phyloP scores from a whole-genome alignment of 2,329 filamentous ascomycete genomes.

The Diaporthe citriasiana region DNA sequence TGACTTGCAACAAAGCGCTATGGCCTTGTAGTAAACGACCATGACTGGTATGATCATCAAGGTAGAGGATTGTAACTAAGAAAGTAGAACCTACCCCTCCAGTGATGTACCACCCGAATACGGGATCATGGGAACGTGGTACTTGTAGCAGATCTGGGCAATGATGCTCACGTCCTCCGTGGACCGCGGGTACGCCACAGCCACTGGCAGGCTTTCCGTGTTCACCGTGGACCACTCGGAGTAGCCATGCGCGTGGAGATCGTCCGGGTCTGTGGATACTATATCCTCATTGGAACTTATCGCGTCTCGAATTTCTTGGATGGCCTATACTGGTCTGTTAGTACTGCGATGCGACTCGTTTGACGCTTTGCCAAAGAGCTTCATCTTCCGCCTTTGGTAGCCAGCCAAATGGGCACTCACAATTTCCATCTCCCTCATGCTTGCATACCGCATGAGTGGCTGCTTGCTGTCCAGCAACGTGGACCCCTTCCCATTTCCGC shows the following conservation, averaged over 20 bases:
- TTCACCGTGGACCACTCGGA: slow-evolving; percentile 77
- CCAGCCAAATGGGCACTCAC: slow-evolving; percentile 46
- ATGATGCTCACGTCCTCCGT: slow-evolving; percentile 73
- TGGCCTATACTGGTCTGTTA: slow-evolving; percentile 58
- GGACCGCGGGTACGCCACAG: slow-evolving; percentile 73
- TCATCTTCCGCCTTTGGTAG: background rate
- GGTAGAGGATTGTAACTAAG: background rate
- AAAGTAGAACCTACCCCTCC: slow-evolving; percentile 68
- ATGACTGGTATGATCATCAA: background rate
- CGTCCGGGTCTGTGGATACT: slow-evolving; percentile 74
- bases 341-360: background rate
- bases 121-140: slow-evolving; percentile 86
- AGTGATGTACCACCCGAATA: slow-evolving; percentile 90
- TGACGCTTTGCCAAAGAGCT: background rate
- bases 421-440: slow-evolving; percentile 58
- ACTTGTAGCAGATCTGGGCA: slow-evolving; percentile 80
- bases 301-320: slow-evolving; percentile 66
- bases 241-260: slow-evolving; percentile 74
- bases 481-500: slow-evolving; percentile 44
- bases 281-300: slow-evolving; percentile 63
- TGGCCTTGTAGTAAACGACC: background rate
- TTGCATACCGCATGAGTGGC: slow-evolving; percentile 55
- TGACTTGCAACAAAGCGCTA: no score
- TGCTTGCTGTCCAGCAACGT: slow-evolving; percentile 49
- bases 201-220: slow-evolving; percentile 71